phyloP scores from a whole-genome alignment of 805 yeast genomes.

The Sugiyamaella mastotermitis region DNA sequence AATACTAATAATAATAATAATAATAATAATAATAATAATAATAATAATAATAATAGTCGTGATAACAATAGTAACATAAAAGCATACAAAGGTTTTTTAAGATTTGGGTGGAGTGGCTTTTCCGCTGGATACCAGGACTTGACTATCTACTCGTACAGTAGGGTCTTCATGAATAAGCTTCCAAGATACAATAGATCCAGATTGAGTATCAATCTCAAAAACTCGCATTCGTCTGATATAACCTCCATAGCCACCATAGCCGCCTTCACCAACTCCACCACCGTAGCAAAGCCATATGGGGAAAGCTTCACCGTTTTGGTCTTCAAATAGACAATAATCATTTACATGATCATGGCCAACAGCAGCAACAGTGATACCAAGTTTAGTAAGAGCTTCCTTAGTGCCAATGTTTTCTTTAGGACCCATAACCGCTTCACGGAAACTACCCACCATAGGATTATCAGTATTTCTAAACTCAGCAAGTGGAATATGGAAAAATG shows the following conservation, averaged over 20 bases:
- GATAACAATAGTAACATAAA: too few species aligned
- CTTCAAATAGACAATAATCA: slow-evolving; percentile 73
- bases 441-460: slow-evolving; percentile 49
- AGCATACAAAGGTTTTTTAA: too few species aligned
- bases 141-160: slow-evolving; percentile 42
- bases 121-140: slow-evolving; percentile 36
- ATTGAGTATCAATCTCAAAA: slow-evolving; percentile 54
- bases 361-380: slow-evolving; percentile 68
- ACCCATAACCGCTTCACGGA: slow-evolving; percentile 72
- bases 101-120: too few species aligned
- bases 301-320: slow-evolving; percentile 21
- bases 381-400: slow-evolving; percentile 46
- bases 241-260: slow-evolving; percentile 90
- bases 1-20: too few species aligned
- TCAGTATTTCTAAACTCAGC: slow-evolving; percentile 64
- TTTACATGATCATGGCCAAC: slow-evolving; percentile 97
- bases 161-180: slow-evolving; percentile 62
- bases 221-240: slow-evolving; percentile 73
- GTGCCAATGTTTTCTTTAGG: slow-evolving; percentile 63
- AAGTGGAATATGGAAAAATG: slow-evolving; percentile 90
- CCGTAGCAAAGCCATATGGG: slow-evolving; percentile 86
- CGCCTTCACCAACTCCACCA: slow-evolving; percentile 92
- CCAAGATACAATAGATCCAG: slow-evolving; percentile 55
- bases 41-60: too few species aligned
- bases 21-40: too few species aligned